Conservation (phyloP, 2,329 filamentous ascomycete genomes). For the Fusarium nisikadoi region DNA sequence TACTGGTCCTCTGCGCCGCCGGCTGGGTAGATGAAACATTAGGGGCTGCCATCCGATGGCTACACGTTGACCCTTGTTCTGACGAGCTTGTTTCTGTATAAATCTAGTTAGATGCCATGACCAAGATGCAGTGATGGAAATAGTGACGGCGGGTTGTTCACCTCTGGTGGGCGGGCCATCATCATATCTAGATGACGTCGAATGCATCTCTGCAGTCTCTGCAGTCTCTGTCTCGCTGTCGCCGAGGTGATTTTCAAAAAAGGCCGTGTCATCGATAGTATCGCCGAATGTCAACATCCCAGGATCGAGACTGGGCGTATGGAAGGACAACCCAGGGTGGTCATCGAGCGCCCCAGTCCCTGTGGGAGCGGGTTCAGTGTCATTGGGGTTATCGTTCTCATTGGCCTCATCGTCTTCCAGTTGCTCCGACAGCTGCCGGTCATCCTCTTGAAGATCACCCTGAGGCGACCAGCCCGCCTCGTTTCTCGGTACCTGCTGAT, state of each 20-base stretch:
- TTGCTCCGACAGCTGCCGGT: neutral
- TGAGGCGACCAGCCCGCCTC: neutral
- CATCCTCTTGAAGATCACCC: neutral
- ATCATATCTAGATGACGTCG: neutral
- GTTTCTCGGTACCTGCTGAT: neutral
- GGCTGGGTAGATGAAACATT: neutral
- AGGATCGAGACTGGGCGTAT: neutral
- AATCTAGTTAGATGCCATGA: neutral
- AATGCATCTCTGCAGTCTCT: neutral
- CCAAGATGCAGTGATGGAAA: neutral
- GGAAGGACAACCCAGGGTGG: neutral
- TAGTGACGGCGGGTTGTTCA: neutral
- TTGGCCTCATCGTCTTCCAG: neutral
- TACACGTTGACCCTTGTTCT: neutral
- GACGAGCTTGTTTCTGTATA: neutral
- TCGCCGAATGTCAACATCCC: neutral
- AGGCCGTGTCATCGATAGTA: neutral
- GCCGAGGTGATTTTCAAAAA: neutral
- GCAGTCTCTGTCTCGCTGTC: neutral
- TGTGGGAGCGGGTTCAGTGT: neutral
- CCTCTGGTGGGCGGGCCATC: neutral
- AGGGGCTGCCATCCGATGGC: neutral
- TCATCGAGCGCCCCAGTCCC: neutral
- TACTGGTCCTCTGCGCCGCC: neutral
- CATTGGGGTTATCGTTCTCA: neutral